Percentiles rank a stretch among this genome's conserved stretches.
Evolutionary conservation across 305 asterid genomes (phyloP).

Genomic region (Petunia hybrid): DNA sequence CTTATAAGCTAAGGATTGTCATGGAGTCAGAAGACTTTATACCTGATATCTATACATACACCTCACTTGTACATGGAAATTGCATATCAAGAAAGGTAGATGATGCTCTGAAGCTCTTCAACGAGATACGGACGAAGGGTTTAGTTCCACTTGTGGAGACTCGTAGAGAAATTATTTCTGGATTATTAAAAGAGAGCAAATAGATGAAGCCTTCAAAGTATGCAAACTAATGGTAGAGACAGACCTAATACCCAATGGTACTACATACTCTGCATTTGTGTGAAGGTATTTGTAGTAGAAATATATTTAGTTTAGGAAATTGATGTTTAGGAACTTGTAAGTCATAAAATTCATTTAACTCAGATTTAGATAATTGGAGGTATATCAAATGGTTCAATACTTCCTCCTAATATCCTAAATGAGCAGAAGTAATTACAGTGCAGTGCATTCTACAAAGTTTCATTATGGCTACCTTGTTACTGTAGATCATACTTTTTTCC

Average conservation of each 20-base stretch:
- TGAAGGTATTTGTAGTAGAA: constrained; percentile 71
- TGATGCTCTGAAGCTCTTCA: constrained; percentile 67
- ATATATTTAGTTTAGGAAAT: not conserved
- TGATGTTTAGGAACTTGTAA: too few relatives aligned
- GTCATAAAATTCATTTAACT: too few relatives aligned
- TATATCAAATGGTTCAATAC: too few relatives aligned
- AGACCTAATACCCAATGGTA: constrained; percentile 75
- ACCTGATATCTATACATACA: constrained; percentile 65
- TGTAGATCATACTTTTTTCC: too few relatives aligned
- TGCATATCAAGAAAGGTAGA: constrained; percentile 67
- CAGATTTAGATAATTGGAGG: too few relatives aligned
- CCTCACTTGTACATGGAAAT: constrained; percentile 62
- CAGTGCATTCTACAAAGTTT: too few relatives aligned
- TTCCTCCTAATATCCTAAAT: too few relatives aligned
- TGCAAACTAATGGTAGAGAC: constrained; percentile 79
- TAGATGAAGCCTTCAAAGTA: constrained; percentile 73
- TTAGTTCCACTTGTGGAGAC: constrained; percentile 56
- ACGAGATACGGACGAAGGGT: constrained; percentile 57
- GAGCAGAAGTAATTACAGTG: too few relatives aligned
- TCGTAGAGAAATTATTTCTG: constrained; percentile 59
- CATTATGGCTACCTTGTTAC: too few relatives aligned
- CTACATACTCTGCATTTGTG: constrained; percentile 73
- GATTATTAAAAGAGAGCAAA: constrained; percentile 70
- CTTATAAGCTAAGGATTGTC: constrained; percentile 51
- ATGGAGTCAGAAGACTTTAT: constrained; percentile 78